phyloP scores from a whole-genome alignment of 345 rosid species.

The Euphorbia lathyris region DNA sequence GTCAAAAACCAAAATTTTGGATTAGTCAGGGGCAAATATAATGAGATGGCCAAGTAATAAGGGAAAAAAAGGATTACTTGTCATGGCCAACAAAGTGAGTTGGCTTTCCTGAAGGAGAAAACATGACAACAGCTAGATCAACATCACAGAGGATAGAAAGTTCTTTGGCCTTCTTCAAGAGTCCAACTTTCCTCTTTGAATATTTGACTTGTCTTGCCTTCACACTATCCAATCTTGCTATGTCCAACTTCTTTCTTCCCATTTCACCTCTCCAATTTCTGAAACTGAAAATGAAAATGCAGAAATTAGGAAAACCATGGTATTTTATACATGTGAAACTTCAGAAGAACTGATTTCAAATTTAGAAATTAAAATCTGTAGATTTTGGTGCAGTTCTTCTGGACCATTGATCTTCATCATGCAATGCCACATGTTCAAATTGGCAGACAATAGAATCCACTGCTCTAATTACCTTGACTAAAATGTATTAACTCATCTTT shows the following conservation, averaged over 20 bases:
- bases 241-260: slow-evolving; percentile 36
- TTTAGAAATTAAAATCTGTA: neutral
- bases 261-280: slow-evolving; percentile 9
- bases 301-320: too few relatives aligned
- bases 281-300: neutral
- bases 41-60: too few relatives aligned
- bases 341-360: too few relatives aligned
- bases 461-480: neutral
- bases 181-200: slow-evolving; percentile 42
- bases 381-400: neutral
- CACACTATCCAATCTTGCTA: slow-evolving; percentile 18
- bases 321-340: too few relatives aligned
- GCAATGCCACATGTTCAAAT: neutral
- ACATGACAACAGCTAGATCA: slow-evolving; percentile 29
- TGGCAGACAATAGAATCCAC: neutral
- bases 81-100: slow-evolving; percentile 23
- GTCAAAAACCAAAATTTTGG: too few relatives aligned
- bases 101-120: slow-evolving; percentile 28
- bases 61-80: slow-evolving; percentile 12
- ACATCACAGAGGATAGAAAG: slow-evolving; percentile 28
- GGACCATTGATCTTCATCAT: neutral
- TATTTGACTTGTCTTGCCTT: slow-evolving; percentile 41
- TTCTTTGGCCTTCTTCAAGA: slow-evolving; percentile 42
- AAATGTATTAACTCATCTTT: neutral
- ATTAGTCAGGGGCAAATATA: too few relatives aligned